Evolutionary conservation across 495 filamentous ascomycete species (phyloP).

Genomic region (Penicillium paradoxum): DNA sequence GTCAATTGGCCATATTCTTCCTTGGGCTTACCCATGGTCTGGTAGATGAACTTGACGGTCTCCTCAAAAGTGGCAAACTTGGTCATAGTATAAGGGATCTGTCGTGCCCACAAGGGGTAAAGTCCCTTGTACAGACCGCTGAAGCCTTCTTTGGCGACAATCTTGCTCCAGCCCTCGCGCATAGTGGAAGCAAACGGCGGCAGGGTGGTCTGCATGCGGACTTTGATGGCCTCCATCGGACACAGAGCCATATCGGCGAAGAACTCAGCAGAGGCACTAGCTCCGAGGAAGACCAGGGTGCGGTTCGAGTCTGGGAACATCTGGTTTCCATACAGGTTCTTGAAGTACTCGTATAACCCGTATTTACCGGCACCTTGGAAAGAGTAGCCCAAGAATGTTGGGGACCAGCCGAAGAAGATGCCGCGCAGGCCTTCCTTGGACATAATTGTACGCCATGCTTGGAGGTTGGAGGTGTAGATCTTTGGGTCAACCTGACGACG

Average conservation of each 20-base stretch:
- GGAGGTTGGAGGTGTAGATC: conserved; percentile 63
- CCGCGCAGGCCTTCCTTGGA: conserved; percentile 60
- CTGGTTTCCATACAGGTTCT: conserved; percentile 62
- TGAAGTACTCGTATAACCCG: conserved; percentile 73
- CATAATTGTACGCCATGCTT: conserved; percentile 63
- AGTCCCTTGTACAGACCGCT: conserved; percentile 63
- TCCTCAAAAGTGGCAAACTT: conserved; percentile 74
- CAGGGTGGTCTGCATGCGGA: conserved; percentile 67
- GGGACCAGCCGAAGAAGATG: conserved; percentile 68
- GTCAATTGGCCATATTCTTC: conserved; percentile 55
- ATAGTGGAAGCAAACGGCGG: conserved; percentile 59
- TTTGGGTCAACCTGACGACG: conserved; percentile 68
- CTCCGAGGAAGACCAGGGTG: conserved; percentile 60
- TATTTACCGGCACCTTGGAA: conserved; percentile 76
- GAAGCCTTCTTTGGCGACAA: conserved; percentile 55
- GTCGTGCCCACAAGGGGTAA: conserved; percentile 64
- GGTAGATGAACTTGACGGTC: conserved; percentile 60
- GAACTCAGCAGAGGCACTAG: conserved; percentile 63
- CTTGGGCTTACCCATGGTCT: conserved; percentile 59
- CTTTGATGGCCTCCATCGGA: conserved; percentile 67
- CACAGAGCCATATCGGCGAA: conserved; percentile 64
- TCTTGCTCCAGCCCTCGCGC: conserved; percentile 58
- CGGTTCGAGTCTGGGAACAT: conserved; percentile 58
- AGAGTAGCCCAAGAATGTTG: conserved; percentile 65
- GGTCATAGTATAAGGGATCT: conserved; percentile 73